phyloP scores from a whole-genome alignment of 805 yeast genomes.

The Helenozyma baotianmanensis region DNA sequence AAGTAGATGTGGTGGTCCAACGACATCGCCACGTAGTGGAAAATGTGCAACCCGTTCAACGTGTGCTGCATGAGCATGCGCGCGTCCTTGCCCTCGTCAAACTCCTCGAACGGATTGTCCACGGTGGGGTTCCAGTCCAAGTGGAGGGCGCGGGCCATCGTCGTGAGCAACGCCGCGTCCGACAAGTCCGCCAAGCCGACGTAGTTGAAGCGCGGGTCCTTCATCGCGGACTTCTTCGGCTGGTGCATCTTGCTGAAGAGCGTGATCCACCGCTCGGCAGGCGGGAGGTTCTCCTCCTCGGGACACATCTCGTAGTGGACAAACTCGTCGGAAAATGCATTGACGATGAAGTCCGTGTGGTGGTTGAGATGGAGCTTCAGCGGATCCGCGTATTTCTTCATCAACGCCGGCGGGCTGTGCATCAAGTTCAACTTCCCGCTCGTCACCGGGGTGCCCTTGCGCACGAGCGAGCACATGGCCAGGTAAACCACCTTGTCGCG shows the following conservation, averaged over 20 bases:
- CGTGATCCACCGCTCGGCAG: conserved; percentile 39
- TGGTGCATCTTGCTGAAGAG: conserved; percentile 33
- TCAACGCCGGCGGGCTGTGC: conserved; percentile 14
- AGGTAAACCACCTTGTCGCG: conserved; percentile 45
- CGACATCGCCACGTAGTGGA: conserved; percentile 43
- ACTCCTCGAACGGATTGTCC: conserved; percentile 25
- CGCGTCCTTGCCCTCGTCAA: conserved; percentile 32
- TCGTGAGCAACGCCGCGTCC: conserved; percentile 38
- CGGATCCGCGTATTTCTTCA: conserved; percentile 24
- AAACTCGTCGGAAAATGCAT: conserved; percentile 36
- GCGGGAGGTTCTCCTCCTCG: conserved; percentile 25
- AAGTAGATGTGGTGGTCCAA: conserved; percentile 42
- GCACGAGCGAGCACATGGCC: conserved; percentile 44
- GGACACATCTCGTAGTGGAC: conserved; percentile 29
- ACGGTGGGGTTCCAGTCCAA: conserved; percentile 40
- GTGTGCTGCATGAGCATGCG: conserved; percentile 14
- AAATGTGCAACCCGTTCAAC: conserved; percentile 18
- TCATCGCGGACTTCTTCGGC: conserved; percentile 17
- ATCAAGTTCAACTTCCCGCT: conserved; percentile 5
- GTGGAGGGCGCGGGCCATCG: conserved; percentile 38
- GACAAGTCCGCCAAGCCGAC: conserved; percentile 36
- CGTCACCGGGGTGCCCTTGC: conserved; percentile 11
- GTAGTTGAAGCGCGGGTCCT: conserved; percentile 25
- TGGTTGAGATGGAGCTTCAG: conserved; percentile 19
- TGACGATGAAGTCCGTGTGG: conserved; percentile 36